Percentiles rank a stretch among this genome's conserved stretches.
phyloP scores from a whole-genome alignment of 371 early-diverging fungal genomes.

The Neoconidiobolus thromboides region DNA sequence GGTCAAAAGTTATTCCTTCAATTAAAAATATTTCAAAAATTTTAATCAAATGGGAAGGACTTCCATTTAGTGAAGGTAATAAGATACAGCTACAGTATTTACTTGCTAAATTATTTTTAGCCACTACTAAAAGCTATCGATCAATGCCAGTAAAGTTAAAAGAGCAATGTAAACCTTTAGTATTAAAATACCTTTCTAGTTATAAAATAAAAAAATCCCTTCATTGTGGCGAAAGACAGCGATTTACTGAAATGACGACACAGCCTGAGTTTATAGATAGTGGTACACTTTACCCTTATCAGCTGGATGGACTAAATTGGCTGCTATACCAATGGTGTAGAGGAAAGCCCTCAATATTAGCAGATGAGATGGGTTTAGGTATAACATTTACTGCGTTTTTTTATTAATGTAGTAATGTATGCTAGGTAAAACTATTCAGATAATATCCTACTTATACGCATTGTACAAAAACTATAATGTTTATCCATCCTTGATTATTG shows the following conservation, averaged over 20 bases:
- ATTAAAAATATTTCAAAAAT: neutral
- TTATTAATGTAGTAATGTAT: neutral
- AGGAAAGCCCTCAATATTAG: constrained; percentile 34
- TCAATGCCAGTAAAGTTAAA: neutral
- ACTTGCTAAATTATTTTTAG: neutral
- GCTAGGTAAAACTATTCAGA: constrained; percentile 6
- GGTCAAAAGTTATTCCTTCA: neutral
- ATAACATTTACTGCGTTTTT: constrained; percentile 12
- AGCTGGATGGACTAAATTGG: constrained; percentile 58
- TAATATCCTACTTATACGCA: neutral
- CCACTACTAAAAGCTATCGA: neutral
- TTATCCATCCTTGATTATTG: constrained; percentile 79
- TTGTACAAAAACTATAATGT: neutral
- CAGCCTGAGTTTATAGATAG: constrained; percentile 35
- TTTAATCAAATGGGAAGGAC: constrained; percentile 7
- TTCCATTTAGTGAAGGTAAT: neutral
- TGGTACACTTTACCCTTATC: constrained; percentile 49
- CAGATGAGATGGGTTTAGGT: constrained; percentile 89
- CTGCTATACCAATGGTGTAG: constrained; percentile 5
- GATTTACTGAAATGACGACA: constrained; percentile 20
- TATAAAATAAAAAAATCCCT: neutral
- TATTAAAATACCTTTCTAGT: neutral
- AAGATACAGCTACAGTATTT: neutral
- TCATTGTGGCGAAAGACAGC: neutral
- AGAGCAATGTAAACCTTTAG: neutral